Evolutionary conservation across 2,329 filamentous ascomycete genomes (phyloP), one percentile per base, ranked within the genome.

Genomic region (Rhinocladiella similis): DNA sequence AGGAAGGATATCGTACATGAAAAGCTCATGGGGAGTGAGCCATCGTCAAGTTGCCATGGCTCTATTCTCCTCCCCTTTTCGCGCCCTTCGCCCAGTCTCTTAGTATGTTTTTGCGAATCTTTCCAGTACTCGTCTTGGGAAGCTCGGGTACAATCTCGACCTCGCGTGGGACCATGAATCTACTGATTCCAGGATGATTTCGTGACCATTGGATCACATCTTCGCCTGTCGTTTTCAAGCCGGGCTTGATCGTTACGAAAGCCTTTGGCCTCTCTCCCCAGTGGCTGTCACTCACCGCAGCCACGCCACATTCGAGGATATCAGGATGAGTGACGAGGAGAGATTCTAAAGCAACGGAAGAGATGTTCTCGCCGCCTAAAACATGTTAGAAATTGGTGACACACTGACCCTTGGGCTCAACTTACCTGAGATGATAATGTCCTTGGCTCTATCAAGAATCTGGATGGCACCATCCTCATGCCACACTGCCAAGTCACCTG

Each of bases 261-360:
- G 93, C 94, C 75, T 96, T 96, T 12, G 94, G 93, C n/a, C 90
- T 78, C 75, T 99, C 94, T 20, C 94, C 94, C 92, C 93, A 99
- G 70, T 95, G 90, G 36, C 86, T 86, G 71, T 97, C 92, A 0
- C 87, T 80, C 1, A 97, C 87, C 1, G 90, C 89, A 4, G 97
- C 90, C 29, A 97, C 92, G 36, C 91, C 94, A 1, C 88, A 92
- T 76, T 99, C 94, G 20, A 99, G 83, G 36, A 99, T 84, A 63
- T 90, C 85, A 0, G 92, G 91, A 70, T 99, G 94, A 47, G 90
- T 87, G 5, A 88, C 88, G 1, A 99, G 82, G 86, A 96, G 90
- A 57, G 87, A 85, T 74, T 99, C 94, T 3, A 99, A 81, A 0
- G 94, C 91, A 1, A 99, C 88, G 0, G 90, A 95, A 2, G 90